Evolutionary conservation across 495 filamentous ascomycete species (phyloP).

Genomic region (Cryomyces minteri): DNA sequence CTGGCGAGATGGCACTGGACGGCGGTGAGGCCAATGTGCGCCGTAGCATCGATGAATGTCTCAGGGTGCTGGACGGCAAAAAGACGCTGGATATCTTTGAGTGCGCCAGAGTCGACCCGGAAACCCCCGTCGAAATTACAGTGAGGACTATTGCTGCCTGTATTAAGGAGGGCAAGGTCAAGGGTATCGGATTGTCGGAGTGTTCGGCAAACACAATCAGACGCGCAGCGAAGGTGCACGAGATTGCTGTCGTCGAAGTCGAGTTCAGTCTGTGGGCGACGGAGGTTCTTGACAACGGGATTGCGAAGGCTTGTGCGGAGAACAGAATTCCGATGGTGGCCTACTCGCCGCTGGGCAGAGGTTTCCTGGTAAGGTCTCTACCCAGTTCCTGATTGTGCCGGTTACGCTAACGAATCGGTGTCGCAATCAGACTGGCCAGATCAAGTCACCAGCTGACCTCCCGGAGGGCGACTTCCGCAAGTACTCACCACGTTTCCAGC

Average conservation of each 20-base stretch:
- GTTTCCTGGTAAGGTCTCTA: constrained; percentile 15
- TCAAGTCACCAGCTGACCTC: constrained; percentile 42
- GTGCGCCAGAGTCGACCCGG: constrained; percentile 51
- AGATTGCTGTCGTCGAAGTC: constrained; percentile 59
- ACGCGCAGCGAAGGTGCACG: constrained; percentile 46
- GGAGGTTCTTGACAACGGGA: constrained; percentile 54
- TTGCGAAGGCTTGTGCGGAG: constrained; percentile 52
- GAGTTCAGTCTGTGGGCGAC: constrained; percentile 57
- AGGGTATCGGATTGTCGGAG: constrained; percentile 63
- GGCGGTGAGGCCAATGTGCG: constrained; percentile 43
- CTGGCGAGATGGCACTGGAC: constrained; percentile 25
- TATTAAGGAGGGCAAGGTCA: constrained; percentile 59
- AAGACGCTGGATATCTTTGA: constrained; percentile 77
- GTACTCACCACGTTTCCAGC: constrained; percentile 42
- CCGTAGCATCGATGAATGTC: constrained; percentile 45
- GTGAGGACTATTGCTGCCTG: constrained; percentile 33
- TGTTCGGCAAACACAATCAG: constrained; percentile 56
- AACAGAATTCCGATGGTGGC: constrained; percentile 55
- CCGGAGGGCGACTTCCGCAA: constrained; percentile 36
- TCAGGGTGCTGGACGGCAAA: constrained; percentile 45
- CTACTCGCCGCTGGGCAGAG: constrained; percentile 37
- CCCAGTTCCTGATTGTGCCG: constrained; percentile 17
- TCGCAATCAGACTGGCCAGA: constrained; percentile 31
- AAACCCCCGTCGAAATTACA: constrained; percentile 38
- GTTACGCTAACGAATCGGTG: not conserved